phyloP scores from a whole-genome alignment of 441 rosid genomes.

The Dalechampia spathulata region DNA sequence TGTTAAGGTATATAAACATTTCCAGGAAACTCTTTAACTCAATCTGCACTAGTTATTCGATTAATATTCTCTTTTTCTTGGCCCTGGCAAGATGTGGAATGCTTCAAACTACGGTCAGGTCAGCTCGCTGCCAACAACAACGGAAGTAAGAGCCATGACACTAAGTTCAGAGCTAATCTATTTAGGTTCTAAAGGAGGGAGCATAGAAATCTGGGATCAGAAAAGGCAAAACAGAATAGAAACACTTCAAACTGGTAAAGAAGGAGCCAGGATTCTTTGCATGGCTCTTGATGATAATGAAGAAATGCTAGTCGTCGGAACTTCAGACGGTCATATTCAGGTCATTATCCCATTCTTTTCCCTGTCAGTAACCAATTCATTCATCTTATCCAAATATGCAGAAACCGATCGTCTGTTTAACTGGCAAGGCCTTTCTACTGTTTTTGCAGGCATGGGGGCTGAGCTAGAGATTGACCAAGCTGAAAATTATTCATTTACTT shows the following conservation, averaged over 20 bases:
- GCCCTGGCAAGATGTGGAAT: slow-evolving; percentile 44
- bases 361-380: too few relatives aligned
- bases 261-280: slow-evolving; percentile 31
- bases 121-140: slow-evolving; percentile 36
- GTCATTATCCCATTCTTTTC: slow-evolving; percentile 7
- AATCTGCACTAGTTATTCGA: too few relatives aligned
- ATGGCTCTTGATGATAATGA: slow-evolving; percentile 50
- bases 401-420: too few relatives aligned
- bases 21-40: neutral
- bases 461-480: slow-evolving; percentile 29
- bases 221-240: slow-evolving; percentile 46
- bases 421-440: neutral
- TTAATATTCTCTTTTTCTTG: neutral
- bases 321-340: slow-evolving; percentile 65
- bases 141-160: slow-evolving; percentile 46
- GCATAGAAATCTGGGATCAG: slow-evolving; percentile 56
- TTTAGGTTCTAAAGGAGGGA: slow-evolving; percentile 62
- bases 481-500: neutral
- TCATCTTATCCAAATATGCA: neutral
- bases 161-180: slow-evolving; percentile 57
- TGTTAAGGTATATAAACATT: slow-evolving; percentile 41
- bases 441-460: slow-evolving; percentile 62
- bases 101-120: slow-evolving; percentile 35
- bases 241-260: slow-evolving; percentile 36
- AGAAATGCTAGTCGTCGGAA: slow-evolving; percentile 52